Percentiles rank a stretch among this genome's conserved stretches.
Conservation (phyloP, 139 green algal species). For the Chlamydomonas sp. region DNA sequence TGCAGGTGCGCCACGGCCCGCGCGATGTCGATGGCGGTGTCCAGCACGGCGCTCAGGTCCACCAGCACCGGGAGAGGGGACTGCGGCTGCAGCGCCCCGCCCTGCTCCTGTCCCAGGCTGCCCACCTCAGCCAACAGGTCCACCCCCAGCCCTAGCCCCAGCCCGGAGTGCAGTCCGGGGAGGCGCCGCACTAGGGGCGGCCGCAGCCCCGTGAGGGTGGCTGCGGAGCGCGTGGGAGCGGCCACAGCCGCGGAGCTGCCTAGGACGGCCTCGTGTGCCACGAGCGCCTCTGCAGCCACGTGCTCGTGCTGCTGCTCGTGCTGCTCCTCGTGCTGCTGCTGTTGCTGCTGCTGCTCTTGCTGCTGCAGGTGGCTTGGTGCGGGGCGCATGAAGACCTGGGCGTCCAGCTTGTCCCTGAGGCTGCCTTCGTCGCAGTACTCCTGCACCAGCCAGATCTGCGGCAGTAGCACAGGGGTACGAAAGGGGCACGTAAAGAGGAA, state of each 20-base stretch:
- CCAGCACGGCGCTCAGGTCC: slow-evolving; percentile 43
- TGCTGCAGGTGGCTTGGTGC: slow-evolving; percentile 6
- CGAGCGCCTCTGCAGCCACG: no score
- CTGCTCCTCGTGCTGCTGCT: not conserved
- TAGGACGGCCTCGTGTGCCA: no score
- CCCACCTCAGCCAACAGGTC: not conserved
- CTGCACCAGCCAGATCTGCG: slow-evolving; percentile 58
- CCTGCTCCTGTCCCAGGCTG: slow-evolving; percentile 22
- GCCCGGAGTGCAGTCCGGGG: no score
- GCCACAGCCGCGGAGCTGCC: no score
- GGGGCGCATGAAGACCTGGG: slow-evolving; percentile 1
- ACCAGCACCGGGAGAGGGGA: not conserved
- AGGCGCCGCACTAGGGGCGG: no score
- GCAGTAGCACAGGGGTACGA: no score
- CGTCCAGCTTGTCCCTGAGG: slow-evolving; percentile 49
- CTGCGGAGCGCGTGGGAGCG: no score
- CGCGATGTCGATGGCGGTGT: slow-evolving; percentile 56
- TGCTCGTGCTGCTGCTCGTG: not conserved
- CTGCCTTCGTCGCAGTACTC: slow-evolving; percentile 64
- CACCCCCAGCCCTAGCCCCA: no score
- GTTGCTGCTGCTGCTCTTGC: slow-evolving; percentile 4
- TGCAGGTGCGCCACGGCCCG: slow-evolving; percentile 56
- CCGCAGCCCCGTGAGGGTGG: no score
- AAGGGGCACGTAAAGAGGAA: no score
- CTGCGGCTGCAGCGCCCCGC: slow-evolving; percentile 27